Base-by-base conservation (phyloP, 306 rosid species). In the Quercus variabilis region DNA sequence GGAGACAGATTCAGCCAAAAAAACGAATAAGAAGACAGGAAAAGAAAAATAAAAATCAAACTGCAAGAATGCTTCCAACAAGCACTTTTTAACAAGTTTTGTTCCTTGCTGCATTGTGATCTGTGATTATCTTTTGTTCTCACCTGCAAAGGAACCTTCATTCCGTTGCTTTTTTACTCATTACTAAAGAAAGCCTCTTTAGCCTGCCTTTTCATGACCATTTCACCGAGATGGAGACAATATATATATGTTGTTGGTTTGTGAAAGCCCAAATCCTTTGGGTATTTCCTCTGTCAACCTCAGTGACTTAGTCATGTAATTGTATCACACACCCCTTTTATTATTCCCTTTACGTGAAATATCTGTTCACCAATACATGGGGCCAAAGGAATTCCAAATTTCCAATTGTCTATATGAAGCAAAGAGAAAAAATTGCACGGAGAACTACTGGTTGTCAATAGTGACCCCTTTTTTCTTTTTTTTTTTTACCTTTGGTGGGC, bases 281-380 rank as follows among this genome's bases (percentile, higher is more conserved):
- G 69, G 69, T 72, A 67, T 80, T 84, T 80, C 87, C 87, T 80
- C 78, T 79, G 87, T 84, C 87, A 80, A 76, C 73, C 38, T 84
- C 84, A 76, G 33, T 25, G 46, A 63, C 65, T 12, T 43, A 25
- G 67, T 46, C 31, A 18, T 58, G 21, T 5, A 51, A 30, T 52
- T 54, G 49, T 57, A 82, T 49, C 54, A 23, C 46, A 41, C 46
- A 41, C 46, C 46, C 58, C 64, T 76, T 57, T 75, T 46, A 56
- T 80, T 55, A 55, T 83, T 55, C 62, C 76, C 72, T 76, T 84
- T 80, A 71, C 82, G 81, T 51, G 14, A 49, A 72, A 31, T 57
- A 31, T 73, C 56, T 41, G 25, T 11, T 68, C 74, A 43, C 18
- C 76, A 76, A 58, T 57, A 75, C 38, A 59, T 83, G 75, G 87